Evolutionary conservation across 116 monocot species (phyloP), one percentile per base, ranked within the genome.

Genomic region (Dioscorea cayenensis): DNA sequence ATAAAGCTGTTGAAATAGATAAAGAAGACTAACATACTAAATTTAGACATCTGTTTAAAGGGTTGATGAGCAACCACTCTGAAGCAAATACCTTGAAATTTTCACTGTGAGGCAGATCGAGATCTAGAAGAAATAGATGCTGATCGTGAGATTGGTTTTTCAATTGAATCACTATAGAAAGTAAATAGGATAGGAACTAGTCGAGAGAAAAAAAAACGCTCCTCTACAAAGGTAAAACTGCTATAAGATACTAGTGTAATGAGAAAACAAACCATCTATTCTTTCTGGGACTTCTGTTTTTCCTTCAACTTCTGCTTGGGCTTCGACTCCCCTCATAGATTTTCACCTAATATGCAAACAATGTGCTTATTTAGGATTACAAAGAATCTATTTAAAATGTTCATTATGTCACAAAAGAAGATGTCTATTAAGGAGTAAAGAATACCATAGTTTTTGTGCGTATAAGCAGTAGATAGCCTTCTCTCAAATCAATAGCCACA

Each of bases 311-410:
- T 35, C 63, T 29, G 21, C 76, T 76, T 36, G 29, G 48, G 64
- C 76, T 76, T 52, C 36, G 69, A 70, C 76, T 76, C 64, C 76
- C 51, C 32, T 76, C 70, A 10, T 76, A 70, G 13, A 22, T 23
- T 70, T 70, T 76, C 19, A 76, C 76, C 76, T 76, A 23, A 69
- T 43, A 43, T 21, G 23, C 14, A 29, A 27, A 66, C 18, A 4
- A 55, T 16, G 55, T 55, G 55, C 55, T 1, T 16, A 67, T 5
- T 36, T 51, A 19, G 16, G 65, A 23, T 23, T 27, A 62, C 20
- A 27, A 0, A 62, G 5, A 43, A 43, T 43, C 12, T 10, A 6
- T 12, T 43, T 43, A 0, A 43, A 43, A 43, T 0, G 43, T 5
- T 43, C 12, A 43, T 43, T 43, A 5, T 8, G 5, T 23, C 62